phyloP scores from a whole-genome alignment of 345 rosid species.

The Excoecaria cochinchinensis region DNA sequence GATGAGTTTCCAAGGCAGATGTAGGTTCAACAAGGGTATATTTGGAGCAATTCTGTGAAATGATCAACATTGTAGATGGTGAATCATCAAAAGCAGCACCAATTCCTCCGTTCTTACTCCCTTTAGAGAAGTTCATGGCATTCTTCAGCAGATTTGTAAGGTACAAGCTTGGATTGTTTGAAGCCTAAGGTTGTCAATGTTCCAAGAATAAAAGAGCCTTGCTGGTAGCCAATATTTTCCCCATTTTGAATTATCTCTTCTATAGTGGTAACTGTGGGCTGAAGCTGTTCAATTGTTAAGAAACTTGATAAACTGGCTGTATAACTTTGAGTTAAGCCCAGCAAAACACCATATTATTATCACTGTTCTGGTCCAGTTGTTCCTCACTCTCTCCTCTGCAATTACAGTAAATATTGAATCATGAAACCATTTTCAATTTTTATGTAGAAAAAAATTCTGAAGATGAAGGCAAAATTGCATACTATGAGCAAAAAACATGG shows the following conservation, averaged over 20 bases:
- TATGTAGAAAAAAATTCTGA: not conserved
- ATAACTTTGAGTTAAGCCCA: constrained; percentile 70
- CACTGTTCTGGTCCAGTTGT: constrained; percentile 44
- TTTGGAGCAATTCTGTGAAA: constrained; percentile 23
- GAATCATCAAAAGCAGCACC: constrained; percentile 39
- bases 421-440: too few relatives aligned
- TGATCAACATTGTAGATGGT: constrained; percentile 27
- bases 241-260: constrained; percentile 32
- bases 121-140: constrained; percentile 22
- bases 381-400: constrained; percentile 58
- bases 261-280: constrained; percentile 42
- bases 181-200: constrained; percentile 25
- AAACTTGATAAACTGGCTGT: constrained; percentile 59
- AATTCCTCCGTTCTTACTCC: constrained; percentile 25
- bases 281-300: constrained; percentile 46
- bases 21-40: constrained; percentile 22
- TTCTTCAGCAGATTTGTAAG: constrained; percentile 22
- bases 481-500: constrained; percentile 29
- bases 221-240: constrained; percentile 39
- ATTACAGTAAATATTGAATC: not conserved
- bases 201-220: constrained; percentile 36
- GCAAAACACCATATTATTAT: constrained; percentile 57
- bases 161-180: not conserved
- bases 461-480: not conserved
- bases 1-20: not conserved